Percentiles rank a stretch among this genome's conserved stretches.
Evolutionary conservation across 306 rosid species (phyloP).

Genomic region (Potentilla sterilis): DNA sequence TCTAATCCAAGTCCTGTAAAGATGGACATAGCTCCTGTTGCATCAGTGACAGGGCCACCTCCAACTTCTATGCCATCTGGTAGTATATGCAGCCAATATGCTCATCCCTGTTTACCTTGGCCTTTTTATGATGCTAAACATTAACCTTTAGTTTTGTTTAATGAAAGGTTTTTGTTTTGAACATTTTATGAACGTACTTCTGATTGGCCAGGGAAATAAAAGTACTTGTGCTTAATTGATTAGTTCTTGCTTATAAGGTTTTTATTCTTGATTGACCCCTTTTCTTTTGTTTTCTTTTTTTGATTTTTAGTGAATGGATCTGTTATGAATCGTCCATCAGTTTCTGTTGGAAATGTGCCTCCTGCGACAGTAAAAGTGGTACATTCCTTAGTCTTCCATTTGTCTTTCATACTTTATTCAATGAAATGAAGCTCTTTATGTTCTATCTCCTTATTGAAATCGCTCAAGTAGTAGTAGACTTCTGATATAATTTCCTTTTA

Average conservation of each 20-base stretch:
- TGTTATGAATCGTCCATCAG: slow-evolving; percentile 60
- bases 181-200: too few species aligned
- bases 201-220: not conserved
- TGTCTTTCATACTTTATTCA: slow-evolving; percentile 13
- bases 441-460: slow-evolving; percentile 16
- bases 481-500: slow-evolving; percentile 33
- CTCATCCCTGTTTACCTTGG: slow-evolving; percentile 7
- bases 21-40: slow-evolving; percentile 63
- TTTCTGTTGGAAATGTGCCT: slow-evolving; percentile 58
- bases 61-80: slow-evolving; percentile 78
- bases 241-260: slow-evolving; percentile 26
- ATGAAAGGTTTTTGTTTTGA: not conserved
- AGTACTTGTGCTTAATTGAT: not conserved
- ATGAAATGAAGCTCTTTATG: not conserved
- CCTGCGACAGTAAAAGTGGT: slow-evolving; percentile 95
- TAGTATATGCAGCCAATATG: slow-evolving; percentile 25
- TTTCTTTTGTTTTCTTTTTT: slow-evolving; percentile 12
- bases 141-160: not conserved
- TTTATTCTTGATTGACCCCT: slow-evolving; percentile 23
- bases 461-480: slow-evolving; percentile 21
- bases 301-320: slow-evolving; percentile 73
- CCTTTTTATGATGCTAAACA: not conserved
- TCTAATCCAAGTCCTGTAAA: slow-evolving; percentile 84
- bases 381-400: slow-evolving; percentile 18
- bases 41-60: slow-evolving; percentile 70